Evolutionary conservation across 352 stramenopile species (phyloP).

Genomic region (Thalassiosira mediterranea): DNA sequence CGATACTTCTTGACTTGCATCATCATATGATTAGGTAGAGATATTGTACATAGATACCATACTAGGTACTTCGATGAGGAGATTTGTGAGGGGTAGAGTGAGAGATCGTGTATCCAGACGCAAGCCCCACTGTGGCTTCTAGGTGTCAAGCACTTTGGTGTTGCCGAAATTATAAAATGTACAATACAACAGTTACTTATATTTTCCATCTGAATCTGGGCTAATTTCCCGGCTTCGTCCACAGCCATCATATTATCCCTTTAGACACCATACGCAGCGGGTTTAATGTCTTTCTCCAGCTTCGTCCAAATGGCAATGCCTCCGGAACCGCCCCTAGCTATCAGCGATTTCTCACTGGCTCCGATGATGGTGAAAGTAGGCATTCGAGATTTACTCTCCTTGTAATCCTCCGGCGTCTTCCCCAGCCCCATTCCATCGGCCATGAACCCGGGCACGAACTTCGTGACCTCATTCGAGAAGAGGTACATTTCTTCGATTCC

Average conservation of each 20-base stretch:
- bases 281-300: constrained; percentile 58
- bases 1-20: no score
- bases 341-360: constrained; percentile 56
- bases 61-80: no score
- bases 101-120: no score
- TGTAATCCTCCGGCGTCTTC: constrained; percentile 54
- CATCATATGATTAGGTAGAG: no score
- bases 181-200: no score
- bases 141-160: no score
- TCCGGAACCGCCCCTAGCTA: constrained; percentile 55
- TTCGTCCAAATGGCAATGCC: constrained; percentile 68
- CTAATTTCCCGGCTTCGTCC: no score
- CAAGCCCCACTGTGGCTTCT: no score
- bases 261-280: constrained; percentile 48
- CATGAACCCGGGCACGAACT: constrained; percentile 53
- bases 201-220: no score
- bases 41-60: no score
- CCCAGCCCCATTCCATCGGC: constrained; percentile 46
- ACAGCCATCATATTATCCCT: not conserved
- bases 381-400: constrained; percentile 39
- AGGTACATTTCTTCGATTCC: constrained; percentile 59
- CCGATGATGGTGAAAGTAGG: constrained; percentile 67
- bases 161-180: no score
- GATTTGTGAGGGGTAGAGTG: no score
- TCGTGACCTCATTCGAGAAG: constrained; percentile 56